Percentiles rank a stretch among this genome's conserved stretches.
phyloP scores from a whole-genome alignment of 768 basidiomycete species.

The Panus rudis region DNA sequence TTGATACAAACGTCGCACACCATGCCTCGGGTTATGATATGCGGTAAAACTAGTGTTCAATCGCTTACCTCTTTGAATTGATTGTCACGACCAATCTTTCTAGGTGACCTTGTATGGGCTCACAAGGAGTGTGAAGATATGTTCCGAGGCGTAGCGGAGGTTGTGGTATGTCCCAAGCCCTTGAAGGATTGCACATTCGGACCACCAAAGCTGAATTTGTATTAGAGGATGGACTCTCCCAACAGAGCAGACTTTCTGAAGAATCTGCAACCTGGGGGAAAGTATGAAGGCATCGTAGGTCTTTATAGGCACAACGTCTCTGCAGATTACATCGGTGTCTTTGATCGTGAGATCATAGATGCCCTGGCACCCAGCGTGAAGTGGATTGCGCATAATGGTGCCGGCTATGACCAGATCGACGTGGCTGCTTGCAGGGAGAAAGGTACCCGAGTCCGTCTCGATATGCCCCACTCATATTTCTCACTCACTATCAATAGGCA shows the following conservation, averaged over 20 bases:
- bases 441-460: slow-evolving; percentile 38
- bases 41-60: slow-evolving; percentile 7
- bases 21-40: slow-evolving; percentile 13
- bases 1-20: background rate
- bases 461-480: background rate
- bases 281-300: slow-evolving; percentile 64
- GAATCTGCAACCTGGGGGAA: slow-evolving; percentile 55
- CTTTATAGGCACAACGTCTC: slow-evolving; percentile 76
- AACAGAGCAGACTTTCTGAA: slow-evolving; percentile 59
- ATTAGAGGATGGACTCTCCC: slow-evolving; percentile 14
- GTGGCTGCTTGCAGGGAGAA: slow-evolving; percentile 61
- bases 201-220: background rate
- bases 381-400: slow-evolving; percentile 89
- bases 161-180: slow-evolving; percentile 54
- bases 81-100: background rate
- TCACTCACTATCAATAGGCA: slow-evolving; percentile 37
- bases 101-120: slow-evolving; percentile 75
- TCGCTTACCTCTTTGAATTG: background rate
- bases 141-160: slow-evolving; percentile 60
- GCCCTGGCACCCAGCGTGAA: slow-evolving; percentile 61
- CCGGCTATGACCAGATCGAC: slow-evolving; percentile 87
- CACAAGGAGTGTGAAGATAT: slow-evolving; percentile 62
- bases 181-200: background rate
- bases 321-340: slow-evolving; percentile 58
- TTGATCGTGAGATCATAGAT: slow-evolving; percentile 71